phyloP scores from a whole-genome alignment of 495 filamentous ascomycete genomes.

The Bacidia rubella region DNA sequence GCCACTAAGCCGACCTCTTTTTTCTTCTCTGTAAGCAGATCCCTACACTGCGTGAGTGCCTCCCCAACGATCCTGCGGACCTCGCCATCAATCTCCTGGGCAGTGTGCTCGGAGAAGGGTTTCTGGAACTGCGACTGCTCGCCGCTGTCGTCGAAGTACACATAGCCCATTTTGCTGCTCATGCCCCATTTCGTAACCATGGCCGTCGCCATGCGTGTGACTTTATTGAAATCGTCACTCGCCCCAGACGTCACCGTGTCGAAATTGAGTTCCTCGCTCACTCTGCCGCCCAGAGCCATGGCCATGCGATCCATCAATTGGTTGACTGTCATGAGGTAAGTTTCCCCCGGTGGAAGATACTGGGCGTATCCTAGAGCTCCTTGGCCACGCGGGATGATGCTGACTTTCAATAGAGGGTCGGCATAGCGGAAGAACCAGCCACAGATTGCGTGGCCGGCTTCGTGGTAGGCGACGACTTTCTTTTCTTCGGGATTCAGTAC shows the following conservation, averaged over 20 bases:
- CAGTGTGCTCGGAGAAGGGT: slow-evolving; percentile 90
- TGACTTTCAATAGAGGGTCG: slow-evolving; percentile 93
- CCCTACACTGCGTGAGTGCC: slow-evolving; percentile 80
- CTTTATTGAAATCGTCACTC: slow-evolving; percentile 96
- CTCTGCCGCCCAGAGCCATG: slow-evolving; percentile 91
- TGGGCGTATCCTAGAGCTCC: slow-evolving; percentile 92
- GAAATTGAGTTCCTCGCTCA: slow-evolving; percentile 92
- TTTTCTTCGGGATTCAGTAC: slow-evolving; percentile 89
- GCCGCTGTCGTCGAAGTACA: slow-evolving; percentile 77
- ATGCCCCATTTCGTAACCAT: slow-evolving; percentile 99
- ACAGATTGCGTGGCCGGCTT: slow-evolving; percentile 95
- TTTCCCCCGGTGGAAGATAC: slow-evolving; percentile 80
- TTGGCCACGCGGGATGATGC: slow-evolving; percentile 91
- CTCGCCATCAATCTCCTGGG: slow-evolving; percentile 77
- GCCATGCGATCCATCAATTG: slow-evolving; percentile 99
- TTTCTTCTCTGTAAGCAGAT: slow-evolving; percentile 73
- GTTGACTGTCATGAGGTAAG: slow-evolving; percentile 85
- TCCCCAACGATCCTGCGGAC: slow-evolving; percentile 80
- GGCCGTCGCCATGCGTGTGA: slow-evolving; percentile 81
- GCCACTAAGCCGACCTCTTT: slow-evolving; percentile 76
- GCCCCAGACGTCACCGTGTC: slow-evolving; percentile 89
- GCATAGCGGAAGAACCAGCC: slow-evolving; percentile 97
- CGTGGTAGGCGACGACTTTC: slow-evolving; percentile 90
- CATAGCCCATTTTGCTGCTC: slow-evolving; percentile 79
- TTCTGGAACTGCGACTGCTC: slow-evolving; percentile 64